phyloP scores from a whole-genome alignment of 768 basidiomycete genomes.

The Leccinum subtestaceum region DNA sequence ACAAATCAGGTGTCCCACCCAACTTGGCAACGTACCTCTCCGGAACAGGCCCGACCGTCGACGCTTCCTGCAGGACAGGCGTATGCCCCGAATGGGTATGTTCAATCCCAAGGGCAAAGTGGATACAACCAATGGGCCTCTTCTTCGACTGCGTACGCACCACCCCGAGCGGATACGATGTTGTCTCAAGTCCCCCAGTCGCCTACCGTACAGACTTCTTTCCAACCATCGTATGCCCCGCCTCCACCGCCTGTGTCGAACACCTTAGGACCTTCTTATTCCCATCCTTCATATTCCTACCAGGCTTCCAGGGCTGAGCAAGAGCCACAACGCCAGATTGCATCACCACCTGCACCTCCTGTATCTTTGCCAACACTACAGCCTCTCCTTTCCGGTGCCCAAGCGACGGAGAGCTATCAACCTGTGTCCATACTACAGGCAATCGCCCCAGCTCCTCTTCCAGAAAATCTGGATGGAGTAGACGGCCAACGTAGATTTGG shows the following conservation, averaged over 20 bases:
- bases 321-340: constrained; percentile 14
- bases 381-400: constrained; percentile 6
- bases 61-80: constrained; percentile 27
- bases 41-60: constrained; percentile 19
- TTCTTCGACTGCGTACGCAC: constrained; percentile 20
- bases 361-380: constrained; percentile 13
- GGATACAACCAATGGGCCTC: constrained; percentile 36
- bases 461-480: constrained; percentile 1
- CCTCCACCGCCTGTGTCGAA: constrained; percentile 20
- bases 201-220: constrained; percentile 26
- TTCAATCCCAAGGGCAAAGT: constrained; percentile 18
- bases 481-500: constrained; percentile 17
- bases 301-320: constrained; percentile 10
- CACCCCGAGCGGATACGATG: constrained; percentile 17
- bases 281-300: constrained; percentile 13
- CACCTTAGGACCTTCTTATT: constrained; percentile 14
- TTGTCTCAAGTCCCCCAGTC: constrained; percentile 28
- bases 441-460: constrained; percentile 4
- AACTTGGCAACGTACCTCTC: constrained; percentile 47
- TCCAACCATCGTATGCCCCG: constrained; percentile 29
- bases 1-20: constrained; percentile 80
- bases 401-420: constrained; percentile 16
- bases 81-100: constrained; percentile 33
- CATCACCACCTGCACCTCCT: constrained; percentile 8
- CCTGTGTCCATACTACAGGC: constrained; percentile 22